phyloP scores from a whole-genome alignment of 2,329 filamentous ascomycete genomes.

The Pezicula neosporulosa region DNA sequence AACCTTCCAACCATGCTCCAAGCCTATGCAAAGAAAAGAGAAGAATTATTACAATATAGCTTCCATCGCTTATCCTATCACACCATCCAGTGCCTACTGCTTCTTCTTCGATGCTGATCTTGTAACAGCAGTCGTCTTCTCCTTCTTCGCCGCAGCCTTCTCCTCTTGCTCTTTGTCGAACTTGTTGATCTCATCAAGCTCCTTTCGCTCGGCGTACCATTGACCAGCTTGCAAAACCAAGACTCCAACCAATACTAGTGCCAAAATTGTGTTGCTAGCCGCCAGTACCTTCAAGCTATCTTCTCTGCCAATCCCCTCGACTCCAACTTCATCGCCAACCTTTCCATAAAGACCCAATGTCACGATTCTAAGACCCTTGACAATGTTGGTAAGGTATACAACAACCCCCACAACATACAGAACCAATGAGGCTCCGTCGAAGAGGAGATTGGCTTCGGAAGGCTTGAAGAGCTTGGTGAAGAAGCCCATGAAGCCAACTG shows the following conservation, averaged over 20 bases:
- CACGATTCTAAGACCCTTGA: constrained; percentile 87
- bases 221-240: constrained; percentile 92
- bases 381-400: constrained; percentile 93
- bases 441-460: constrained; percentile 91
- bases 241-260: constrained; percentile 86
- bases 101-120: constrained; percentile 32
- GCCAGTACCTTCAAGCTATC: constrained; percentile 88
- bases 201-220: constrained; percentile 97
- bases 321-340: constrained; percentile 43
- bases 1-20: background rate
- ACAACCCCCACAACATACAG: constrained; percentile 83
- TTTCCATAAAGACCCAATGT: constrained; percentile 57
- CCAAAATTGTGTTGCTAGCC: constrained; percentile 94
- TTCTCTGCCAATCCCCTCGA: constrained; percentile 74
- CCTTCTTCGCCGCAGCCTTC: constrained; percentile 38
- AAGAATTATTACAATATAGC: background rate
- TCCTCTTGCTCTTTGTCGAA: constrained; percentile 51
- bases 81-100: constrained; percentile 20
- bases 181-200: constrained; percentile 72
- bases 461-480: constrained; percentile 93
- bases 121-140: constrained; percentile 24
- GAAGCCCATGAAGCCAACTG: constrained; percentile 82
- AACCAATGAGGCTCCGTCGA: constrained; percentile 72
- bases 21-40: background rate
- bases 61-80: background rate